Evolutionary conservation across 257 asterid species (phyloP).

Genomic region (Jaltomata sinuosa): DNA sequence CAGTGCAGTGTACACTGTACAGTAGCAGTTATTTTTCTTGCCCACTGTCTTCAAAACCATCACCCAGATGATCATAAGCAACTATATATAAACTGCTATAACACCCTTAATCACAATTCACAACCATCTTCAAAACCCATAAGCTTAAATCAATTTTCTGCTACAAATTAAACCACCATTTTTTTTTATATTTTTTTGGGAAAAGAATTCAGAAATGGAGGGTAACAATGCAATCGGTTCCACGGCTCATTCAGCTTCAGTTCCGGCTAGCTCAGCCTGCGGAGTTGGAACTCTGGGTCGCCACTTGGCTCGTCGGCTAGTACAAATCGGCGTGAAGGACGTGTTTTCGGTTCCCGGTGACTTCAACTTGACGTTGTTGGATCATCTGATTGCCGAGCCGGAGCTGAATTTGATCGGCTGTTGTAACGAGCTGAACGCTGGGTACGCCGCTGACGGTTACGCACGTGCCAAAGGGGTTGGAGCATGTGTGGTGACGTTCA

Average conservation of each 20-base stretch:
- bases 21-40: neutral
- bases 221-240: neutral
- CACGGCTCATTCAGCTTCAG: conserved; percentile 7
- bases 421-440: conserved; percentile 78
- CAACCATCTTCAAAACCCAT: neutral
- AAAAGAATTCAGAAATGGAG: conserved; percentile 19
- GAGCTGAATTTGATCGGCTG: conserved; percentile 60
- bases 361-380: conserved; percentile 53
- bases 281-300: conserved; percentile 39
- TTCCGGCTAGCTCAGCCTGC: neutral
- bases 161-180: neutral
- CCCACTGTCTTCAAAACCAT: conserved; percentile 24
- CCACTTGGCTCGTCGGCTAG: conserved; percentile 64
- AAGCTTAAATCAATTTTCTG: neutral
- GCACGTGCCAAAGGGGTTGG: conserved; percentile 70
- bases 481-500: conserved; percentile 74
- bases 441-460: conserved; percentile 74
- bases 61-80: neutral
- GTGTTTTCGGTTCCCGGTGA: conserved; percentile 81
- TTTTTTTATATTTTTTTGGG: neutral
- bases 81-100: neutral
- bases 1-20: neutral
- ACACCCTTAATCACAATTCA: neutral
- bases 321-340: conserved; percentile 57
- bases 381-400: conserved; percentile 62